A percentile compares a stretch with the other conserved stretches of the same genome.
These are phyloP conservation scores for Rhodomyrtus psidioides DNA, from an alignment of 441 rosid genomes.

Conservation along the genomic window DNA sequence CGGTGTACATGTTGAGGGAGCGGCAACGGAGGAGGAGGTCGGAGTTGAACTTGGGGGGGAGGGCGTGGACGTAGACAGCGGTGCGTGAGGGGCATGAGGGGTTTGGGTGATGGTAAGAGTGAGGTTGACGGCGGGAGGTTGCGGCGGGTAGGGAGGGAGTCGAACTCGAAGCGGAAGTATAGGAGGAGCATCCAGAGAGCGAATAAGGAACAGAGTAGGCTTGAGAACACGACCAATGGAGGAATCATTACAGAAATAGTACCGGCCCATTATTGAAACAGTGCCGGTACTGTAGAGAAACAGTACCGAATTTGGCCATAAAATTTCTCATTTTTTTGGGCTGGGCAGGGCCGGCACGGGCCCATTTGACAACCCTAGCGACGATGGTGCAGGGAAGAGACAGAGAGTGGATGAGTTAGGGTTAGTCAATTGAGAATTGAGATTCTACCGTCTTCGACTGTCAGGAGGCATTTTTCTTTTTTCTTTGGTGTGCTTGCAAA, in stretches of 20 bases:
- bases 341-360: no score
- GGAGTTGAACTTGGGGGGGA: constrained; percentile 38
- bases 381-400: background rate
- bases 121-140: background rate
- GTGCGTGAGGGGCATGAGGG: constrained; percentile 5
- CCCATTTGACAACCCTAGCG: no score
- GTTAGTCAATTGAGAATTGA: background rate
- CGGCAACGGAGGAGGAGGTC: constrained; percentile 32
- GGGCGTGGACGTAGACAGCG: constrained; percentile 30
- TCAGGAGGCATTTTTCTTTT: no score
- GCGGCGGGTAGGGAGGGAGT: background rate
- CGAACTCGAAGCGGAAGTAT: background rate
- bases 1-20: constrained; percentile 30
- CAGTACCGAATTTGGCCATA: no score
- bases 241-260: no score
- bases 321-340: no score
- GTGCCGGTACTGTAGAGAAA: no score
- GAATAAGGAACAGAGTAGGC: background rate
- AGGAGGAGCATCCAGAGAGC: background rate
- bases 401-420: background rate
- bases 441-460: no score
- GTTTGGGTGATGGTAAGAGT: background rate
- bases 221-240: no score
- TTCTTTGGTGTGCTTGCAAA: background rate
- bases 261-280: no score